A percentile compares a stretch with the other conserved stretches of the same genome.
Conservation (phyloP, 768 basidiomycete species). For the Cantharellus anzutake region DNA sequence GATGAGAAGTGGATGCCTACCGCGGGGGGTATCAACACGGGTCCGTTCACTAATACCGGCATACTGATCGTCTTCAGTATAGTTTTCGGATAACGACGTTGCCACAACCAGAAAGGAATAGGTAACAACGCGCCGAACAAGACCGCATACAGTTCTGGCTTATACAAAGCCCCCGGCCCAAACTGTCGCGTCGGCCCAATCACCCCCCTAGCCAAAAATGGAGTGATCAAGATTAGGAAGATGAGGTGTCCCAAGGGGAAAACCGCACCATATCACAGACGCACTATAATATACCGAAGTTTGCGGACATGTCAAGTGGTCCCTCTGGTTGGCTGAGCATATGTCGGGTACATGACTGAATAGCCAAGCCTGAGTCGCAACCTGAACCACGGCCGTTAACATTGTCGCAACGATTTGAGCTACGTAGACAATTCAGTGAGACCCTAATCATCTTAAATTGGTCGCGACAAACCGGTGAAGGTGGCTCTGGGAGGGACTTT, state of each 20-base stretch:
- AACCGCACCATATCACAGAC: conserved; percentile 20
- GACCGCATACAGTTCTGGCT: conserved; percentile 21
- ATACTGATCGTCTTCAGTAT: conserved; percentile 21
- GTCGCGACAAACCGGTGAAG: conserved; percentile 18
- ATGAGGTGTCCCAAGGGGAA: not conserved
- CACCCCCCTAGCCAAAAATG: conserved; percentile 19
- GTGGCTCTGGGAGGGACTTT: conserved; percentile 28
- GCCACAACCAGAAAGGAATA: conserved; percentile 22
- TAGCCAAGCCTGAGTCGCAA: conserved; percentile 22
- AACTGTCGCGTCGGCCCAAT: conserved; percentile 28
- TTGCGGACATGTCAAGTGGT: conserved; percentile 22
- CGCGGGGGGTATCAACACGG: conserved; percentile 24
- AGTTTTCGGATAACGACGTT: conserved; percentile 17
- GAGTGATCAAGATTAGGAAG: not conserved
- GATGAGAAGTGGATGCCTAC: conserved; percentile 27
- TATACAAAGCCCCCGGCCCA: conserved; percentile 20
- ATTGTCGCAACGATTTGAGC: conserved; percentile 20
- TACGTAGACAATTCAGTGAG: conserved; percentile 5
- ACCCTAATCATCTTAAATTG: not conserved
- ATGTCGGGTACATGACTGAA: conserved; percentile 22
- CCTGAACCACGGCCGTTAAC: conserved; percentile 20
- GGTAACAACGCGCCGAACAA: conserved; percentile 24
- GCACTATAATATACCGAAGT: conserved; percentile 22
- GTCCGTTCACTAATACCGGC: conserved; percentile 25
- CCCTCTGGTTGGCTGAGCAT: conserved; percentile 17